These are phyloP conservation scores for Mimosa bimucronata DNA, from an alignment of 306 rosid species.

Conservation along the genomic window DNA sequence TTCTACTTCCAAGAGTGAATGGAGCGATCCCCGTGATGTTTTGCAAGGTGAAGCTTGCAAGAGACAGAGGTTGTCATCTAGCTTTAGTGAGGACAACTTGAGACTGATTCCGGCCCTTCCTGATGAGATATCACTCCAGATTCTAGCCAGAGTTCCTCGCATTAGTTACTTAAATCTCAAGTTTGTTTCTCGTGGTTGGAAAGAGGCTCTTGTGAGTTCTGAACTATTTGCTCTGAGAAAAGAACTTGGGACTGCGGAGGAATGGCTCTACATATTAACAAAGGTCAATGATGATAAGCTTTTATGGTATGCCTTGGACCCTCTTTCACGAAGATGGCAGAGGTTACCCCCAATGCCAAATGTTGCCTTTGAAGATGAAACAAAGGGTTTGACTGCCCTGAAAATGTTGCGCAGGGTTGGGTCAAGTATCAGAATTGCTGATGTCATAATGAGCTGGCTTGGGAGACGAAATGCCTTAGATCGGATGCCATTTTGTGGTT, in stretches of 20 bases:
- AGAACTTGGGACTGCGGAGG: conserved; percentile 44
- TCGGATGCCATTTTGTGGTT: conserved; percentile 47
- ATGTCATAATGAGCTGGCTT: conserved; percentile 45
- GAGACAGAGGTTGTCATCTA: conserved; percentile 40
- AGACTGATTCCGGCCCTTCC: conserved; percentile 50
- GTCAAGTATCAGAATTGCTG: conserved; percentile 41
- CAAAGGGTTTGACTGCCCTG: conserved; percentile 39
- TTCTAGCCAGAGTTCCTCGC: conserved; percentile 51
- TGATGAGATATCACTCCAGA: conserved; percentile 46
- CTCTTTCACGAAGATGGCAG: conserved; percentile 44
- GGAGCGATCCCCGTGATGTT: conserved; percentile 14
- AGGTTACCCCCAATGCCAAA: conserved; percentile 46
- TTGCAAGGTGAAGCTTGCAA: conserved; percentile 42
- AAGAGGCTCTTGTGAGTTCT: conserved; percentile 36
- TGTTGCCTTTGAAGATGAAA: conserved; percentile 43
- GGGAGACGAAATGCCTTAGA: conserved; percentile 46
- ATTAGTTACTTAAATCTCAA: conserved; percentile 39
- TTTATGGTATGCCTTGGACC: conserved; percentile 45
- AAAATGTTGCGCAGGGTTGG: conserved; percentile 45
- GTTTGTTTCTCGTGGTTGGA: conserved; percentile 48
- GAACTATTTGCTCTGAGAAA: conserved; percentile 42
- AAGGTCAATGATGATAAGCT: conserved; percentile 43
- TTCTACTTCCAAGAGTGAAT: conserved; percentile 34
- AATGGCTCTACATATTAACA: conserved; percentile 50
- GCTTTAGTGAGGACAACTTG: conserved; percentile 32